A percentile compares a stretch with the other conserved stretches of the same genome.
Evolutionary conservation across 306 rosid species (phyloP).

Genomic region (Vachellia collinsii): DNA sequence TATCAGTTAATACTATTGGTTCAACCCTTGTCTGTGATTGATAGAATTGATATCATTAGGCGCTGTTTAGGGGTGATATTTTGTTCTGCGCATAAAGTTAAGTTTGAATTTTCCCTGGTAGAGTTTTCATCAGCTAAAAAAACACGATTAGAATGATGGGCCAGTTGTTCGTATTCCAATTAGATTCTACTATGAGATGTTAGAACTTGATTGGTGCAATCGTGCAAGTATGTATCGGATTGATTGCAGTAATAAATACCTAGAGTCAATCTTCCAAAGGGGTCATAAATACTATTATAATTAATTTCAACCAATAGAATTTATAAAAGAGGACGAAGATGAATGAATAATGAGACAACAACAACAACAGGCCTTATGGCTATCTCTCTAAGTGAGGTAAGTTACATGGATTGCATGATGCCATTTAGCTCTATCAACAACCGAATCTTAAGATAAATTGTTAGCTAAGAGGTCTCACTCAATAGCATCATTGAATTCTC

Average conservation of each 20-base stretch:
- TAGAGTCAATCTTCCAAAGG: background rate
- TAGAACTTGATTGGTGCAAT: background rate
- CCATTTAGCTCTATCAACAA: no score
- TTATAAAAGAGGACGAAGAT: no score
- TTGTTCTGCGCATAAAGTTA: background rate
- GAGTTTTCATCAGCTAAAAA: constrained; percentile 19
- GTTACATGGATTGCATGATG: no score
- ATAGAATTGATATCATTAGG: constrained; percentile 14
- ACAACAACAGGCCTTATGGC: no score
- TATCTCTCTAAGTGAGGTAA: no score
- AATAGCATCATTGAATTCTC: no score
- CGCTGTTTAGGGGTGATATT: background rate
- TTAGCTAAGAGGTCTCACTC: no score
- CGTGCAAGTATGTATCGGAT: background rate
- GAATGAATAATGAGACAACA: background rate
- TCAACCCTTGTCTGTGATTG: constrained; percentile 17
- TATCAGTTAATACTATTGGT: background rate
- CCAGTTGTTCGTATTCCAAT: background rate
- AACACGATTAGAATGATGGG: background rate
- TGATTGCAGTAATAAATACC: background rate
- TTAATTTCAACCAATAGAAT: background rate
- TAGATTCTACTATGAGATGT: constrained; percentile 19
- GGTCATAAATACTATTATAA: background rate
- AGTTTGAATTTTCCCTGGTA: background rate
- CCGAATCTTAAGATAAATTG: no score